Base-by-base conservation (phyloP, 257 asterid genomes). In the Mitragyna speciosa region DNA sequence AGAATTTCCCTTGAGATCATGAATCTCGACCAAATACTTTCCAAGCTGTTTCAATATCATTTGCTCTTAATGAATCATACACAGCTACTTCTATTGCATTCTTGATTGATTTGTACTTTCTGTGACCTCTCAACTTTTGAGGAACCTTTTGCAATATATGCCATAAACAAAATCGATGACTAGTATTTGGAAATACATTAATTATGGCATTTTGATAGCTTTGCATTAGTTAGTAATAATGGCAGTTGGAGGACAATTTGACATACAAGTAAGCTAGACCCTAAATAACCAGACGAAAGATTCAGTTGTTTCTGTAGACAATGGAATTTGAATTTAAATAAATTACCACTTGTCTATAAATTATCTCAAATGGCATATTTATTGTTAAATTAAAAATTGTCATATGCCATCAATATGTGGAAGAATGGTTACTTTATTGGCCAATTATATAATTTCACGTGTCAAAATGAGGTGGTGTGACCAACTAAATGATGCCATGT, bases 221-320 rank as follows among this genome's bases (percentile, higher is more conserved):
- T 45, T 14, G 28, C 45, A 24, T 3, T n/a, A 20, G 20, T 63
- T 48, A 11, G 52, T 63, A 6, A 64, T 45, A 22, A 64, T 61
- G 15, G 73, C 73, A 12, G 5, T 77, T 45, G 75, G 81, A 65
- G 11, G 26, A 19, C 30, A 51, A 9, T 4, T 10, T 10, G 17
- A 63, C 68, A 63, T 63, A 28, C 68, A 63, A n/a, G 68, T 63
- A n/a, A 67, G 17, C 51, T 33, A 51, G 19, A 16, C 16, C 30
- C 22, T 24, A 31, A 78, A 78, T 10, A 78, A 24, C 81, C 76
- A 78, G 0, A 33, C 28, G 12, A 64, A 78, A 26, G 76, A 15
- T 12, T 52, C 69, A 28, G 58, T 68, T 0, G 54, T 33, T 39
- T n/a, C n/a, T n/a, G n/a, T n/a, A n/a, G n/a, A n/a, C n/a, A n/a